Base-by-base conservation (phyloP, 2,329 filamentous ascomycete species). In the Scedosporium dehoogii region DNA sequence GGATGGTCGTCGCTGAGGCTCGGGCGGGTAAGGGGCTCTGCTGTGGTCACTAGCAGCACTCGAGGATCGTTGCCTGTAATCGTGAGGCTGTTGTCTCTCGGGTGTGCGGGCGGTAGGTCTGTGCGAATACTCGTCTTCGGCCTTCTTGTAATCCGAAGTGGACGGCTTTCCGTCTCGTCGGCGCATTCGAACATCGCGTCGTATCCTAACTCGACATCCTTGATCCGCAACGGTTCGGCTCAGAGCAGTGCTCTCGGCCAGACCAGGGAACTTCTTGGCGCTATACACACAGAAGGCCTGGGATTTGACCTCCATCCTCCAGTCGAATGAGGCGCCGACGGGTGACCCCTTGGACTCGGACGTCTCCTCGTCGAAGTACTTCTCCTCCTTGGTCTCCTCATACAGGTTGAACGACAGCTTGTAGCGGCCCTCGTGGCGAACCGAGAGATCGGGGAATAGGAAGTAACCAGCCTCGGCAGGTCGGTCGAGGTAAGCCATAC, bases 231-330 rank as follows among this genome's bases (percentile, higher is more conserved):
- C 92, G 42, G 91, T 89, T 65, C 92, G 89, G 75, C 92, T 97
- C 59, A 97, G 80, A 12, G 84, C 79, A 0, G 94, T 99, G 77
- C 92, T 97, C 73, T 94, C 91, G 55, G 90, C 88, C 64, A 97
- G 79, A 18, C 93, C 94, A 16, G 94, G 94, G 77, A 99, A 99
- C 78, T 97, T 97, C 86, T 97, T 99, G 60, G 94, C 94, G 69
- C 92, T 97, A 78, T 84, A 97, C 51, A 97, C 94, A 58, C 85
- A 87, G 73, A 99, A 97, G 0, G 90, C 86, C 12, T 82, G 77
- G 0, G 94, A 96, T 79, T 93, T 92, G 69, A 97, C 89, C 73
- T 96, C 91, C 76, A 97, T 85, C 61, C 92, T 85, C 77, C 91
- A 93, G 70, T 92, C 88, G 66, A 96, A 90, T 63, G 75, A 75